These are phyloP conservation scores for Colletotrichum trifolii DNA, from an alignment of 2,329 filamentous ascomycete genomes.

Conservation along the genomic window DNA sequence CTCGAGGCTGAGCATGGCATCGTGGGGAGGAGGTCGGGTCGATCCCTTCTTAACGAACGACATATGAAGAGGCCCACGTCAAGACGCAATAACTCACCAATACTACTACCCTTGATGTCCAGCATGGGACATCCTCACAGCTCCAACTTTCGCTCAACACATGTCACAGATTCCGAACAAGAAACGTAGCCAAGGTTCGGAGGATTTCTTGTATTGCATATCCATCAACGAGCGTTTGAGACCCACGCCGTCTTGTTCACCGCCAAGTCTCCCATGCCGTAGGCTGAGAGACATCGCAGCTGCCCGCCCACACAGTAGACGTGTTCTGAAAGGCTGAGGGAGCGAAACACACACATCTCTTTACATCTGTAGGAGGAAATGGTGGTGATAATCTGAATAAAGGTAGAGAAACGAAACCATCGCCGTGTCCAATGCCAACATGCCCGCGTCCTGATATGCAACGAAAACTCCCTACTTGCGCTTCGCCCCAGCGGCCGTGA, in stretches of 20 bases:
- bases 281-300: no score
- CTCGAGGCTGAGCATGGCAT: no score
- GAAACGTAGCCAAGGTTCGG: conserved; percentile 11
- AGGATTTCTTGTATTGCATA: conserved; percentile 7
- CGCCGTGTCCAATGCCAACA: not conserved
- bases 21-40: no score
- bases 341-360: conserved; percentile 10
- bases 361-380: not conserved
- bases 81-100: no score
- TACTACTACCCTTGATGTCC: no score
- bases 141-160: conserved; percentile 1
- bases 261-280: not conserved
- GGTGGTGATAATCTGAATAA: not conserved
- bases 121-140: no score
- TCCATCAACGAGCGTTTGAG: conserved; percentile 23
- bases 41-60: no score
- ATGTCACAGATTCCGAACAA: conserved; percentile 11
- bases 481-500: conserved; percentile 34
- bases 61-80: no score
- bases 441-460: conserved; percentile 1
- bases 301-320: no score
- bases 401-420: not conserved
- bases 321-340: no score
- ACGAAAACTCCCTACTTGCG: conserved; percentile 26
- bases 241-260: not conserved